Evolutionary conservation across 345 rosid genomes (phyloP).

Genomic region (Kernera saxatilis): DNA sequence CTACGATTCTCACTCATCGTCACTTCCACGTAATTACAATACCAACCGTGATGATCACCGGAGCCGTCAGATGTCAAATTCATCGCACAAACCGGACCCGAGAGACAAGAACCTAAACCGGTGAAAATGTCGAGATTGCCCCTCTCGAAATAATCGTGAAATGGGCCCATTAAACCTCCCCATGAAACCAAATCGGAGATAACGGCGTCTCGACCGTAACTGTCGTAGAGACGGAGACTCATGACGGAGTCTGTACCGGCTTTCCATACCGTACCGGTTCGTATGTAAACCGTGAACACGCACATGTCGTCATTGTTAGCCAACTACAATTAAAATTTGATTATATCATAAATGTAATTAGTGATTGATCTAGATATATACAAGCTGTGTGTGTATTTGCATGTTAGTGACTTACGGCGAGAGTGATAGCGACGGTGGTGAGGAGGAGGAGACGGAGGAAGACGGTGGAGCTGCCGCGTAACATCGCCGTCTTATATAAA

Average conservation of each 20-base stretch:
- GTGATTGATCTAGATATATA: not conserved
- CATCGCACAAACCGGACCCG: conserved; percentile 54
- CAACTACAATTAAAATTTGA: not conserved
- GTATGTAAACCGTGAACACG: conserved; percentile 60
- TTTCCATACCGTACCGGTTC: conserved; percentile 77
- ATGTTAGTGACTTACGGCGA: conserved; percentile 18
- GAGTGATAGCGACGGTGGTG: not conserved
- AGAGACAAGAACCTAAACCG: conserved; percentile 59
- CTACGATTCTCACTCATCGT: conserved; percentile 50
- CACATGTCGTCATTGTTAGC: conserved; percentile 40
- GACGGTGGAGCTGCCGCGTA: conserved; percentile 18
- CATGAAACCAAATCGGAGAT: conserved; percentile 54
- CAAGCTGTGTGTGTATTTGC: not conserved
- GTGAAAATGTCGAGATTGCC: conserved; percentile 85
- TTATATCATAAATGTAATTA: not conserved
- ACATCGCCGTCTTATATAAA: not conserved
- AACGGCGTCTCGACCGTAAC: conserved; percentile 30
- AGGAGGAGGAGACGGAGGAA: conserved; percentile 21
- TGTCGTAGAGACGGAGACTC: conserved; percentile 49
- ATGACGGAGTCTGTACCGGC: conserved; percentile 79
- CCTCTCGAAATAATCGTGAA: conserved; percentile 77
- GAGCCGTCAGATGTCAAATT: conserved; percentile 75
- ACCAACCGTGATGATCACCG: conserved; percentile 80
- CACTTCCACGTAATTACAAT: conserved; percentile 87
- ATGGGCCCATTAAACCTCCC: conserved; percentile 82